Percentiles rank a stretch among this genome's conserved stretches.
phyloP scores from a whole-genome alignment of 1,284 basidiomycete genomes.

The Ustilago hordei region DNA sequence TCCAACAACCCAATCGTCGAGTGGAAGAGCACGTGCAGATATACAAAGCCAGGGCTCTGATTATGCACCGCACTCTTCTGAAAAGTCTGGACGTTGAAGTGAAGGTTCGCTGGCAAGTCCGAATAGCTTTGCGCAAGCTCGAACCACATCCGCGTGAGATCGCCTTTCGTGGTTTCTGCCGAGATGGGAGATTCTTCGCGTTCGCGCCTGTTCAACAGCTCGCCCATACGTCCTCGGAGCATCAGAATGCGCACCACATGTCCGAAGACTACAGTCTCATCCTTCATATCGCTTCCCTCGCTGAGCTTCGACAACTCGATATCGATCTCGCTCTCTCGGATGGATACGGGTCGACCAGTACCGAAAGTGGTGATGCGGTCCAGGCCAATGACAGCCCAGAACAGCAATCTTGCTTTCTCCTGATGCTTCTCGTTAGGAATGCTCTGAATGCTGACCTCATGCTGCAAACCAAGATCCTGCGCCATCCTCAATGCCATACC shows the following conservation, averaged over 20 bases:
- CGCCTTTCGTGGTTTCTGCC: conserved; percentile 41
- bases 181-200: conserved; percentile 41
- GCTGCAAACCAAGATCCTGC: conserved; percentile 57
- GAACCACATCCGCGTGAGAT: conserved; percentile 55
- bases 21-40: conserved; percentile 61
- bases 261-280: conserved; percentile 52
- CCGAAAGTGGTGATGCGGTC: conserved; percentile 64
- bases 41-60: conserved; percentile 58
- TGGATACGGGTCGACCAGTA: conserved; percentile 57
- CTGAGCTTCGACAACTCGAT: conserved; percentile 45
- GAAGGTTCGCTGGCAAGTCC: conserved; percentile 47
- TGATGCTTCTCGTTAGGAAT: conserved; percentile 55
- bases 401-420: conserved; percentile 53
- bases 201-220: conserved; percentile 54
- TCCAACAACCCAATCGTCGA: conserved; percentile 60
- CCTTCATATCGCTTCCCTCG: conserved; percentile 43
- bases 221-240: conserved; percentile 58
- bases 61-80: conserved; percentile 53
- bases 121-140: conserved; percentile 59
- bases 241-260: conserved; percentile 55
- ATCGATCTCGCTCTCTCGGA: conserved; percentile 58
- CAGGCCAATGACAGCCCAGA: conserved; percentile 58
- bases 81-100: conserved; percentile 62
- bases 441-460: conserved; percentile 56
- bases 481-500: conserved; percentile 62